Evolutionary conservation across 192 early-diverging fungal genomes (phyloP), one percentile per base, ranked within the genome.

Genomic region (Geranomyces michiganensis): DNA sequence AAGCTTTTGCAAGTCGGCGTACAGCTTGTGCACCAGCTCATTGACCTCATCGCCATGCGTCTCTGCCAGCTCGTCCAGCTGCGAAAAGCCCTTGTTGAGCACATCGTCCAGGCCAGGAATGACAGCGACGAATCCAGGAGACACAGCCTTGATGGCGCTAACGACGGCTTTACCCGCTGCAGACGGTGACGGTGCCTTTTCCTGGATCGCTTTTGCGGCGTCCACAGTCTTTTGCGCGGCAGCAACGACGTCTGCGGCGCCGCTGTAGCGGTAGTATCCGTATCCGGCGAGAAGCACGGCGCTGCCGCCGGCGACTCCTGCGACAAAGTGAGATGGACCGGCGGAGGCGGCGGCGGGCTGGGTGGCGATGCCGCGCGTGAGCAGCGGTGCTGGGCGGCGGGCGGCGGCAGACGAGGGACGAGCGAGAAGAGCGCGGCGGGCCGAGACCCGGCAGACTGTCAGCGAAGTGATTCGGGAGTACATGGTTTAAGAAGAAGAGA

Each of bases 1-100:
- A 13, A 64, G 44, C 27, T 64, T 64, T 41, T 41, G 41, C 41
- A 64, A 36, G 41, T 64, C 62, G 32, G 41, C 62, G 62, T 64
- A 64, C 33, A 45, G 32, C 21, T 64, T 45, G 41, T 64, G 32
- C 5, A 64, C 62, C 7, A 64, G 62, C 62, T 64, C 43, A 12
- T 64, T 36, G 41, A 64, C 62, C 21, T 64, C 62, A n/a, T 64
- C 62, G 32, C 62, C 62, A 29, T 64, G 62, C 36, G 33, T 41
- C 62, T 64, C 62, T 15, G 62, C 62, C 21, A 64, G 62, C 62
- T 64, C n/a, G 43, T 64, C 62, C 15, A 64, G 62, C 43, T 64
- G 62, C 62, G 32, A 31, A 21, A 64, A 44, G 21, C 62, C 62
- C 43, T 64, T 41, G 62, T 64, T 36, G 62, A 64, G 33, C 21